A percentile compares a stretch with the other conserved stretches of the same genome.
Conservation (phyloP, 2,329 filamentous ascomycete genomes). For the Arthrocladium fulminans region DNA sequence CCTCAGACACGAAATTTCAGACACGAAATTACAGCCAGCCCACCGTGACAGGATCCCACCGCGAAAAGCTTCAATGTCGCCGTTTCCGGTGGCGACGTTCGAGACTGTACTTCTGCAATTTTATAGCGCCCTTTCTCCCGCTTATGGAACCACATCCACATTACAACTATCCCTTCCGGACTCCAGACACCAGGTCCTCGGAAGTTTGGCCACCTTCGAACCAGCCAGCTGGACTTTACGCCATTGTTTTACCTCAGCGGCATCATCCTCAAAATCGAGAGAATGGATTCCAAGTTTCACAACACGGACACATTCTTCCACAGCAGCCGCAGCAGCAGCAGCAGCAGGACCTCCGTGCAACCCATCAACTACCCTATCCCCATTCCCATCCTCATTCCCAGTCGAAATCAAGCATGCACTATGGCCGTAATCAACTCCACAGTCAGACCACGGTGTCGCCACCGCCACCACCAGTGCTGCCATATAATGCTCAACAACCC, state of each 20-base stretch:
- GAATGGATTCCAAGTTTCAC: not conserved
- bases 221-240: not conserved
- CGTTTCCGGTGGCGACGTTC: not conserved
- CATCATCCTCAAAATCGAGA: not conserved
- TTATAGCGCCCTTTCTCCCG: not conserved
- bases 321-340: not conserved
- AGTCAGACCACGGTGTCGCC: not conserved
- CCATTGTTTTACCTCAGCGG: not conserved
- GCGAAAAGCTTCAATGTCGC: not conserved
- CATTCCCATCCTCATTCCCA: not conserved
- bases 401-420: not conserved
- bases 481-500: not conserved
- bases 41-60: not conserved
- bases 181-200: not conserved
- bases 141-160: conserved; percentile 1
- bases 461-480: not conserved
- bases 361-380: not conserved
- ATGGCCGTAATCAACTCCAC: not conserved
- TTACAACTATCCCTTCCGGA: not conserved
- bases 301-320: too few relatives aligned
- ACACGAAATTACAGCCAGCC: too few relatives aligned
- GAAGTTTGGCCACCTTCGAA: not conserved
- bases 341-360: not conserved
- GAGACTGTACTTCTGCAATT: not conserved
- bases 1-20: too few relatives aligned